Evolutionary conservation across 1,139 yeast species (phyloP).

Genomic region (Schizosaccharomyces versatilis): DNA sequence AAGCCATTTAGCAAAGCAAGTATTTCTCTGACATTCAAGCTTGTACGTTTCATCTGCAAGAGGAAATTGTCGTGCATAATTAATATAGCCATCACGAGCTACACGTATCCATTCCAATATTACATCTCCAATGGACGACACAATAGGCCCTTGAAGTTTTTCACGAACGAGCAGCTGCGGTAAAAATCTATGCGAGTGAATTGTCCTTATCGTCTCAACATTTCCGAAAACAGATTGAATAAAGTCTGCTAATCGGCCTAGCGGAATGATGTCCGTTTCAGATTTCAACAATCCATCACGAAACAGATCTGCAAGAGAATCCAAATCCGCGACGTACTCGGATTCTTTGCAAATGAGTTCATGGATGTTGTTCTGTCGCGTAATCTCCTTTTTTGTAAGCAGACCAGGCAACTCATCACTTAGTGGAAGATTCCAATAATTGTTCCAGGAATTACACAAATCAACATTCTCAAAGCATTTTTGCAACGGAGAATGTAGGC

Average conservation of each 20-base stretch:
- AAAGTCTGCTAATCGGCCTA: conserved; percentile 32
- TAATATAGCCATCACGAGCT: conserved; percentile 33
- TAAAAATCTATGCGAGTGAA: conserved; percentile 35
- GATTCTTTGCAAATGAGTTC: conserved; percentile 59
- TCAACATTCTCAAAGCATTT: background rate
- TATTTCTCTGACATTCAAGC: conserved; percentile 24
- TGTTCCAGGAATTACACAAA: background rate
- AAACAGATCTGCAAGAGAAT: conserved; percentile 39
- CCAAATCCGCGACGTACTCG: conserved; percentile 47
- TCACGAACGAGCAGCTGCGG: conserved; percentile 33
- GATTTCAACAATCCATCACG: conserved; percentile 25
- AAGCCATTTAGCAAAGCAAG: conserved; percentile 31
- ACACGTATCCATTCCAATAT: conserved; percentile 43
- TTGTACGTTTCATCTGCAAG: conserved; percentile 19
- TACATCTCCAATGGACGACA: conserved; percentile 42
- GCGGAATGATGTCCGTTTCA: conserved; percentile 18
- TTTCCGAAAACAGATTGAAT: conserved; percentile 39
- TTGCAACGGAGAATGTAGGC: background rate
- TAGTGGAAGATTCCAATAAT: background rate
- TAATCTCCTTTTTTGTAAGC: conserved; percentile 28
- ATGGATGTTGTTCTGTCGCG: conserved; percentile 54
- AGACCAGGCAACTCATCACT: background rate
- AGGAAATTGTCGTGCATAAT: conserved; percentile 29
- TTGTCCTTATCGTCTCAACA: conserved; percentile 36
- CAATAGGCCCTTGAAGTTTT: conserved; percentile 40